Percentiles rank a stretch among this genome's conserved stretches.
phyloP scores from a whole-genome alignment of 441 rosid species.

The Macaranga tanarius region DNA sequence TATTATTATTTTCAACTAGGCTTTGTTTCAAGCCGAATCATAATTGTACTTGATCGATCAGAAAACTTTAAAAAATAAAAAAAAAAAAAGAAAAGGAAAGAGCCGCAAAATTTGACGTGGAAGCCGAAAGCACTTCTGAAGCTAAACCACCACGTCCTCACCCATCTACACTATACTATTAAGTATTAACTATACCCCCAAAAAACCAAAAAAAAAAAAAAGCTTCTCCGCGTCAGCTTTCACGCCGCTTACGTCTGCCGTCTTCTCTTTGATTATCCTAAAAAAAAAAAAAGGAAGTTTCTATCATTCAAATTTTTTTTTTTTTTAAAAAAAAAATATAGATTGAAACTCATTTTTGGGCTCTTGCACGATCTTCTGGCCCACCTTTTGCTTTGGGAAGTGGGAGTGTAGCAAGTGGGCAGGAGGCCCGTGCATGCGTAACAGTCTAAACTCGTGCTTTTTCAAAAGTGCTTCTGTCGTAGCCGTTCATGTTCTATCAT shows the following conservation, averaged over 20 bases:
- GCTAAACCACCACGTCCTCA: neutral
- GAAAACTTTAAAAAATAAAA: too few relatives aligned
- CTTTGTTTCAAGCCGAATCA: neutral
- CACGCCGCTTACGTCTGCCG: conserved; percentile 35
- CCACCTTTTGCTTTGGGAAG: neutral
- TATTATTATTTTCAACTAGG: neutral
- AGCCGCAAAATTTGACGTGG: conserved; percentile 44
- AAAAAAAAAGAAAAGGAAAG: too few relatives aligned
- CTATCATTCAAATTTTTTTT: neutral
- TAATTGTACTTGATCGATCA: conserved; percentile 14
- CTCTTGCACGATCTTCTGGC: conserved; percentile 14
- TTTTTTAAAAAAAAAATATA: neutral
- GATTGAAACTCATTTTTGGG: neutral
- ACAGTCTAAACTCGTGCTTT: conserved; percentile 12
- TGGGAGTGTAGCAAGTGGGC: conserved; percentile 16
- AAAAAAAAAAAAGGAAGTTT: conserved; percentile 7
- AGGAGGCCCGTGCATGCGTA: conserved; percentile 34
- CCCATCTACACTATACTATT: too few relatives aligned
- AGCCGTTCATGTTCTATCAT: conserved; percentile 21
- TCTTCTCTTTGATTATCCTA: neutral
- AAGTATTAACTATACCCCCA: neutral
- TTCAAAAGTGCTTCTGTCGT: neutral
- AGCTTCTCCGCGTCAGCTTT: conserved; percentile 24
- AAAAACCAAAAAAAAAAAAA: too few relatives aligned
- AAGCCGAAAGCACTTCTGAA: conserved; percentile 30